Base-by-base conservation (phyloP, 257 asterid species). In the Orobanche coerulescens region DNA sequence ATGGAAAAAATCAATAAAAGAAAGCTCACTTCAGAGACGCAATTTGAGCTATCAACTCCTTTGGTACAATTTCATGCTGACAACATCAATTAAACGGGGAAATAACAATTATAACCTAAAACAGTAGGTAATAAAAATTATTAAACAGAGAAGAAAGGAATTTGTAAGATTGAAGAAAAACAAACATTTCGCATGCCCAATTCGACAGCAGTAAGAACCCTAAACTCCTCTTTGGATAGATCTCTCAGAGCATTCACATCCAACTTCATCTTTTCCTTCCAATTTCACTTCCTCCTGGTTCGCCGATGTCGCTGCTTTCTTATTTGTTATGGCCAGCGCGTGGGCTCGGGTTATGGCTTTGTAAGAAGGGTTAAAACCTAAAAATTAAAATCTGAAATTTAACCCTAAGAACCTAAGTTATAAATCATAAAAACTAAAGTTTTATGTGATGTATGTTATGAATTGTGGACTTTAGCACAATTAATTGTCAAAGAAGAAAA, bases 151-250 rank as follows among this genome's bases (percentile, higher is more conserved):
- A 46, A 33, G 33, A 51, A n/a, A n/a, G n/a, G n/a, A n/a, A n/a
- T n/a, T n/a, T n/a, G n/a, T n/a, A n/a, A n/a, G n/a, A n/a, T n/a
- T n/a, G 23, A 37, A 33, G 25, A 14, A 13, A 49, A 40, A 74
- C 84, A 16, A 44, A 90, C 95, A 71, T 91, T 91, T 68, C 96
- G 94, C 98, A 88, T 85, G 26, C 98, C 98, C 98, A 91, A 76
- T 61, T 91, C 98, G 50, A 91, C 96, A 5, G 98, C 96, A 1
- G 98, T 91, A 37, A 91, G 94, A 71, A 84, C 93, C 81, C 98
- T 78, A 65, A 91, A 91, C 64, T 92, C 98, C 73, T 92, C 98
- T 71, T 75, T 92, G 40, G 96, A 79, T 28, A 92, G 90, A 66
- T 85, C 85, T 33, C 98, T 70, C 81, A 92, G 65, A 9, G 80